phyloP scores from a whole-genome alignment of 1,284 basidiomycete genomes.

The Cutaneotrichosporon sp. region DNA sequence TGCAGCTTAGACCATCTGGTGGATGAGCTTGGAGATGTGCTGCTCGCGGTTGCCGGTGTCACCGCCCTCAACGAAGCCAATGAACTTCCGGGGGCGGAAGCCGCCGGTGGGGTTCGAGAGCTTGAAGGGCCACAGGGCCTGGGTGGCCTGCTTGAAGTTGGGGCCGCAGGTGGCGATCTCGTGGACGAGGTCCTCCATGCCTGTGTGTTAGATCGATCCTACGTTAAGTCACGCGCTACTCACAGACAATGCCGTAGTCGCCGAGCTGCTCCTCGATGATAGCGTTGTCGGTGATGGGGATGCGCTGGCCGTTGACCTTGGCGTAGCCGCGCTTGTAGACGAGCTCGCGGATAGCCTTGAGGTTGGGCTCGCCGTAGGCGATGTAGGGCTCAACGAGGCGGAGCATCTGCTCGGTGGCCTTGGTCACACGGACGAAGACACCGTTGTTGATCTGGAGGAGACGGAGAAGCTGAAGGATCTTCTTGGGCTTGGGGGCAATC shows the following conservation, averaged over 20 bases:
- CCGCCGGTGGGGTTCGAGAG: slow-evolving; percentile 98
- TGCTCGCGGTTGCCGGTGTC: slow-evolving; percentile 89
- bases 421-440: slow-evolving; percentile 96
- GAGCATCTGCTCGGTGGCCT: slow-evolving; percentile 96
- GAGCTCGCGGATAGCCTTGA: slow-evolving; percentile 94
- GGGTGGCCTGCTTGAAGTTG: slow-evolving; percentile 97
- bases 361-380: slow-evolving; percentile 86
- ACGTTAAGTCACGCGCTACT: too few species aligned
- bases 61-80: slow-evolving; percentile 87
- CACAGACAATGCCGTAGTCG: slow-evolving; percentile 91
- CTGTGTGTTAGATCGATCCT: slow-evolving; percentile 1
- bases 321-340: slow-evolving; percentile 99
- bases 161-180: slow-evolving; percentile 94
- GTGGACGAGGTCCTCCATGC: slow-evolving; percentile 93
- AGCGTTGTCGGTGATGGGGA: slow-evolving; percentile 88
- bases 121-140: slow-evolving; percentile 99
- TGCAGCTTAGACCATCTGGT: slow-evolving; percentile 80
- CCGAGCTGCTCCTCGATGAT: slow-evolving; percentile 90
- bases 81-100: slow-evolving; percentile 96
- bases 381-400: slow-evolving; percentile 95
- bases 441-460: slow-evolving; percentile 99
- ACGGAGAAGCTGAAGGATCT: slow-evolving; percentile 97
- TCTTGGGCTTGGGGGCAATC: slow-evolving; percentile 97
- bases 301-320: slow-evolving; percentile 96
- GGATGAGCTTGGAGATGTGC: slow-evolving; percentile 95